These are phyloP conservation scores for Lentinula guzmanii DNA, from an alignment of 768 basidiomycete genomes.

Conservation along the genomic window DNA sequence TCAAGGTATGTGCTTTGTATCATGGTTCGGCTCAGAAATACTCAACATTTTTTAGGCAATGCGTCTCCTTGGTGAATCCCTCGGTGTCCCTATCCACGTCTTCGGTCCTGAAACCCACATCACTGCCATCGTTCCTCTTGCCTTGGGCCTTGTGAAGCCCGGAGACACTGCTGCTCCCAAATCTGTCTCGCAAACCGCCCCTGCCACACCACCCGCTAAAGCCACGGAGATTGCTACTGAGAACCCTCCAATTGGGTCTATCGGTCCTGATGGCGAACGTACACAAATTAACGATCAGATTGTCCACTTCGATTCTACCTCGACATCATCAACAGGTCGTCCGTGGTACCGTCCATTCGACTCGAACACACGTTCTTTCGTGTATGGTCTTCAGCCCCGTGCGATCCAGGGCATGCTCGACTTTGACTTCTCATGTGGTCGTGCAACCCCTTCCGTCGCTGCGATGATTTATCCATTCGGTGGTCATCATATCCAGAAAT, in stretches of 20 bases:
- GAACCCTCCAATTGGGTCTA: slow-evolving; percentile 18
- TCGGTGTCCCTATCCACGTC: slow-evolving; percentile 95
- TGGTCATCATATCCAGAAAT: slow-evolving; percentile 99
- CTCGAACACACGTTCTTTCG: slow-evolving; percentile 89
- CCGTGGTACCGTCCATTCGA: slow-evolving; percentile 92
- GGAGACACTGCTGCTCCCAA: slow-evolving; percentile 30
- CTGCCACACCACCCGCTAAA: slow-evolving; percentile 38
- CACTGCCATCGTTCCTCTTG: slow-evolving; percentile 97
- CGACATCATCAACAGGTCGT: slow-evolving; percentile 29
- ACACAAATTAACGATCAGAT: slow-evolving; percentile 86
- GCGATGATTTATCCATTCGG: slow-evolving; percentile 99
- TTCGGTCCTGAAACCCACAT: slow-evolving; percentile 99
- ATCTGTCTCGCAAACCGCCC: slow-evolving; percentile 31
- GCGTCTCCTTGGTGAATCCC: slow-evolving; percentile 92
- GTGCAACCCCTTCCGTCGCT: slow-evolving; percentile 84
- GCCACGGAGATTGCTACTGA: slow-evolving; percentile 30
- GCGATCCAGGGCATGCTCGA: slow-evolving; percentile 97
- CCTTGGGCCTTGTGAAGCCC: slow-evolving; percentile 68
- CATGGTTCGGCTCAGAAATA: not conserved
- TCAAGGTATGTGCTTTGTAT: not conserved
- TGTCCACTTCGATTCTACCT: slow-evolving; percentile 71
- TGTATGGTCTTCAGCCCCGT: slow-evolving; percentile 97
- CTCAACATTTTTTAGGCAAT: slow-evolving; percentile 48
- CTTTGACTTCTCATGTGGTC: slow-evolving; percentile 98
- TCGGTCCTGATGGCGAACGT: slow-evolving; percentile 27